A percentile compares a stretch with the other conserved stretches of the same genome.
Conservation (phyloP, 495 filamentous ascomycete species). For the Hypoxylon cercidicola region DNA sequence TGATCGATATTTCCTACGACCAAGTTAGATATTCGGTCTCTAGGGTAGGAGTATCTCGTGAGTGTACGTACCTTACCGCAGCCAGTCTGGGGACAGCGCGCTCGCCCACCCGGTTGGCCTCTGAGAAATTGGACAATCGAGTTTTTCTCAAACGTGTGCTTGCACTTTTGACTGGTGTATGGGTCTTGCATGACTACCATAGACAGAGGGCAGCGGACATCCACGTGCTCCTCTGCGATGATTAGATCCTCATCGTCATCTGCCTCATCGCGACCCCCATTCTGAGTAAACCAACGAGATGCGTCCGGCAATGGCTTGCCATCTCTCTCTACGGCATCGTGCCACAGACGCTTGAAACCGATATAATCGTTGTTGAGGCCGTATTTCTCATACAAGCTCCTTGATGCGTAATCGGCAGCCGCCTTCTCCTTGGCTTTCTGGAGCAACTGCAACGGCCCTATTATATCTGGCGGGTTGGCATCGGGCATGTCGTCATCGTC, state of each 20-base stretch:
- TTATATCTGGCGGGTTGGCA: conserved; percentile 41
- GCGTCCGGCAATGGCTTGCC: conserved; percentile 73
- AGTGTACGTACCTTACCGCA: conserved; percentile 53
- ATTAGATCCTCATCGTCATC: conserved; percentile 78
- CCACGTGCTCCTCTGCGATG: conserved; percentile 73
- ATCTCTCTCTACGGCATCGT: conserved; percentile 75
- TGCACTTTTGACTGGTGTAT: conserved; percentile 78
- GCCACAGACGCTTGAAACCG: conserved; percentile 78
- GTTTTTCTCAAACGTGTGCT: conserved; percentile 81
- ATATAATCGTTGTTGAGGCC: conserved; percentile 81
- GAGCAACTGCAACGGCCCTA: conserved; percentile 38
- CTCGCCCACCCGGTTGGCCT: conserved; percentile 42
- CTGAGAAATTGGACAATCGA: conserved; percentile 75
- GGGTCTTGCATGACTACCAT: conserved; percentile 77
- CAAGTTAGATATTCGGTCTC: conserved; percentile 13
- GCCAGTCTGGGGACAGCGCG: conserved; percentile 55
- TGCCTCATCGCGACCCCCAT: conserved; percentile 43
- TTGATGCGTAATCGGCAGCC: conserved; percentile 49
- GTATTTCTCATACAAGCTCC: conserved; percentile 65
- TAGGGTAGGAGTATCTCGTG: neutral
- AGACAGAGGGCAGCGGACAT: conserved; percentile 84
- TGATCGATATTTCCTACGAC: conserved; percentile 47
- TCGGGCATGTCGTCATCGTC: conserved; percentile 45
- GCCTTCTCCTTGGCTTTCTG: conserved; percentile 49
- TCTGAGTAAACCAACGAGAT: conserved; percentile 76